Conservation (phyloP, 305 asterid genomes). For the Lippia alba region DNA sequence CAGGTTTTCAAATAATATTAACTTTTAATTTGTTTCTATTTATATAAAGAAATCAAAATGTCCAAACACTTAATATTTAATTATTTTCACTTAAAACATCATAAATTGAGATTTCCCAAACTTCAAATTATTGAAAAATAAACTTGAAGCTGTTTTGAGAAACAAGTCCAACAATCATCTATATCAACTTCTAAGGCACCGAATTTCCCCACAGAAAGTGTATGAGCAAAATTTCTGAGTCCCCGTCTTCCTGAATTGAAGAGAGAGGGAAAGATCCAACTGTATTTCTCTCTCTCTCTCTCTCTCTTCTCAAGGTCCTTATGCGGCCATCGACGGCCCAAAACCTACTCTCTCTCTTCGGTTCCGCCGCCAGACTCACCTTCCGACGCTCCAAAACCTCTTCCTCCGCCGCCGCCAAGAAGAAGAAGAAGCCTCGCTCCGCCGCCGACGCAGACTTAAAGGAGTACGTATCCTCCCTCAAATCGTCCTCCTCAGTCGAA, state of each 20-base stretch:
- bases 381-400: constrained; percentile 29
- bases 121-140: too few relatives aligned
- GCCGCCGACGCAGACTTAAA: constrained; percentile 50
- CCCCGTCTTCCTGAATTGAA: not conserved
- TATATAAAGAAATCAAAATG: too few relatives aligned
- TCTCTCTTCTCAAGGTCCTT: constrained; percentile 28
- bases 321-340: constrained; percentile 55
- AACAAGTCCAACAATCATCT: too few relatives aligned
- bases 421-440: constrained; percentile 26
- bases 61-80: too few relatives aligned
- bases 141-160: too few relatives aligned
- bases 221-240: too few relatives aligned
- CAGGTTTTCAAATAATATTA: too few relatives aligned
- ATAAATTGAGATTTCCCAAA: too few relatives aligned
- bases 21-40: too few relatives aligned
- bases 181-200: too few relatives aligned
- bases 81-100: too few relatives aligned
- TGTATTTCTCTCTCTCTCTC: not conserved
- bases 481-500: constrained; percentile 26
- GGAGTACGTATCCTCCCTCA: constrained; percentile 46
- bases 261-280: constrained; percentile 13
- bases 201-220: too few relatives aligned
- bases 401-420: constrained; percentile 35
- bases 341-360: constrained; percentile 54
- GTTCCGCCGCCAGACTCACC: constrained; percentile 47